A percentile compares a stretch with the other conserved stretches of the same genome.
phyloP scores from a whole-genome alignment of 192 early-diverging fungal genomes.

The Linnemannia elongata region DNA sequence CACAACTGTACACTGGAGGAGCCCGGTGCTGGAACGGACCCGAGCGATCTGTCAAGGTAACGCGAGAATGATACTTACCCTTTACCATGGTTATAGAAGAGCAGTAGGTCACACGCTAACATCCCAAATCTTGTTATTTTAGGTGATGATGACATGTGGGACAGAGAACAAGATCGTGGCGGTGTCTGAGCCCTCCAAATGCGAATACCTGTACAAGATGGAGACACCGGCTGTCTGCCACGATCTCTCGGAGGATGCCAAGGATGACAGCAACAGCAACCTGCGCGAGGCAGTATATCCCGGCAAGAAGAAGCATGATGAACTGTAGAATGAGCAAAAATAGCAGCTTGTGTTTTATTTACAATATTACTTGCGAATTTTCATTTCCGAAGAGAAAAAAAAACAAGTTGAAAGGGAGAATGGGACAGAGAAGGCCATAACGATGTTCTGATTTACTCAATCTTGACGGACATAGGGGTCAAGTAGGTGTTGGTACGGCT shows the following conservation, averaged over 20 bases:
- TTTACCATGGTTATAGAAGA: background rate
- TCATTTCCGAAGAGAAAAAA: background rate
- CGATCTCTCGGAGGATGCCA: background rate
- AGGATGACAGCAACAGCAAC: background rate
- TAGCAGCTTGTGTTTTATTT: background rate
- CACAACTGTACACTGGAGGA: constrained; percentile 82
- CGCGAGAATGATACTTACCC: background rate
- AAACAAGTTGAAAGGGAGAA: background rate
- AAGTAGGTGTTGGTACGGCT: constrained; percentile 17
- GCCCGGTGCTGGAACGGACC: constrained; percentile 97
- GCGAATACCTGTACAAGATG: constrained; percentile 88
- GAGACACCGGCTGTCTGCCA: constrained; percentile 87
- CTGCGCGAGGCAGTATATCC: background rate
- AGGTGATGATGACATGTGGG: constrained; percentile 72
- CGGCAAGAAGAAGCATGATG: background rate
- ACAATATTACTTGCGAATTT: background rate
- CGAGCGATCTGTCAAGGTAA: constrained; percentile 79
- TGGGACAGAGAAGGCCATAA: background rate
- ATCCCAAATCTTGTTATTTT: background rate
- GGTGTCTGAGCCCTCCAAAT: constrained; percentile 92
- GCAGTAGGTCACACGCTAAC: background rate
- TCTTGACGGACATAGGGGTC: constrained; percentile 12
- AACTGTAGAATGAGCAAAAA: background rate
- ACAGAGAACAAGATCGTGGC: constrained; percentile 73
- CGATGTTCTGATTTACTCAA: background rate